Conservation (phyloP, 2,329 filamentous ascomycete genomes). For the Arthrinium phaeospermum region DNA sequence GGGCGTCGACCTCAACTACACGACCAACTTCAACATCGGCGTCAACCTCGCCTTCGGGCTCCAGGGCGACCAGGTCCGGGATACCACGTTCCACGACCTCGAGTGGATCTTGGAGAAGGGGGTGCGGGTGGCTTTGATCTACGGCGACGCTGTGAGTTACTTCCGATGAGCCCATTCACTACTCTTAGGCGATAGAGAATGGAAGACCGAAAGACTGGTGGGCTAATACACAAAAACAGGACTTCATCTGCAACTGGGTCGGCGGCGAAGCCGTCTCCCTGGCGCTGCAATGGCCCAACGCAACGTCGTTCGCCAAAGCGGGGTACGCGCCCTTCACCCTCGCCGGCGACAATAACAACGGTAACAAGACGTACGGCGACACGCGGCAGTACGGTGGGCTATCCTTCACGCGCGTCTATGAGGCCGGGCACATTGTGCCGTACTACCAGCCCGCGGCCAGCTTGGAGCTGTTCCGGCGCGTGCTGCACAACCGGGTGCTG, state of each 20-base stretch:
- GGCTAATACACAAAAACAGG: too few relatives aligned
- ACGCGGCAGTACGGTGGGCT: constrained; percentile 57
- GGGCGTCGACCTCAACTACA: constrained; percentile 65
- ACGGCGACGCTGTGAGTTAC: constrained; percentile 41
- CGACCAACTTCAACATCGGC: constrained; percentile 52
- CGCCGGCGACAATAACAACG: not conserved
- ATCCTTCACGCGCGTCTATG: constrained; percentile 54
- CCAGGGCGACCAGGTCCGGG: constrained; percentile 53
- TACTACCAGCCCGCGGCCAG: constrained; percentile 60
- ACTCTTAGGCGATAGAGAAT: not conserved
- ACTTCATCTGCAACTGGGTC: constrained; percentile 43
- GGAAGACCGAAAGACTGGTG: too few relatives aligned
- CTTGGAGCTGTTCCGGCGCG: constrained; percentile 55
- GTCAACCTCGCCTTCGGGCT: constrained; percentile 60
- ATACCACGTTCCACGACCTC: constrained; percentile 35
- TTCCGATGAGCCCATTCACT: too few relatives aligned
- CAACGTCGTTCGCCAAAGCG: constrained; percentile 43
- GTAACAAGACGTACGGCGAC: constrained; percentile 52
- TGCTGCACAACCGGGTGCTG: constrained; percentile 48
- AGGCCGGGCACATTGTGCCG: constrained; percentile 50
- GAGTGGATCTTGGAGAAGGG: constrained; percentile 29
- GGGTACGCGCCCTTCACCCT: constrained; percentile 56
- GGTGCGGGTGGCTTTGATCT: constrained; percentile 46
- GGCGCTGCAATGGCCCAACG: constrained; percentile 50
- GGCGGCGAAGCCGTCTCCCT: constrained; percentile 42